These are phyloP conservation scores for Elongisporangium prolatum DNA, from an alignment of 352 stramenopile species.

Conservation along the genomic window DNA sequence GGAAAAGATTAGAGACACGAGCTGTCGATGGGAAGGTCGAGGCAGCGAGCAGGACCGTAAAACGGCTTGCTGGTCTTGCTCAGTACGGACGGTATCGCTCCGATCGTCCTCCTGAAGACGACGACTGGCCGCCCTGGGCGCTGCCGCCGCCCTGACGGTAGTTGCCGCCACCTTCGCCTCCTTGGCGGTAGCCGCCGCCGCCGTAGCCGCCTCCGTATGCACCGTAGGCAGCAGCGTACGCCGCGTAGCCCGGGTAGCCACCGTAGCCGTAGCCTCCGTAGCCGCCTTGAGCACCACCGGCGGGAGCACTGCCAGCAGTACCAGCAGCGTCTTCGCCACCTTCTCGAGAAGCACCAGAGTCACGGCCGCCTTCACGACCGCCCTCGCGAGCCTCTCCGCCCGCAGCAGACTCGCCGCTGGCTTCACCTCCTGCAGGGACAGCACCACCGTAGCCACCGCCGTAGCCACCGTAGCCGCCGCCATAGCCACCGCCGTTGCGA, in stretches of 20 bases:
- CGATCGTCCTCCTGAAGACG: constrained; percentile 53
- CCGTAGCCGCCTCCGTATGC: constrained; percentile 26
- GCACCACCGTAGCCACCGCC: constrained; percentile 24
- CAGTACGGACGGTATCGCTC: constrained; percentile 85
- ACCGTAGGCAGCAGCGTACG: constrained; percentile 24
- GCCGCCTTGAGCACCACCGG: constrained; percentile 20
- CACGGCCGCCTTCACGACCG: constrained; percentile 9
- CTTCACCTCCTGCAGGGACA: constrained; percentile 9
- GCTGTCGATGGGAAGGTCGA: not conserved
- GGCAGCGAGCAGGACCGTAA: too few species aligned
- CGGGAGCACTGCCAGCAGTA: constrained; percentile 21
- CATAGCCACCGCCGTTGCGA: constrained; percentile 17
- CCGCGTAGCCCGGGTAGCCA: constrained; percentile 22
- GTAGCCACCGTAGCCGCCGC: constrained; percentile 19
- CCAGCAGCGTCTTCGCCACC: constrained; percentile 21
- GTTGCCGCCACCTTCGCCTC: constrained; percentile 25
- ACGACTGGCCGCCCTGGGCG: constrained; percentile 13
- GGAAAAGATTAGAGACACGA: not conserved
- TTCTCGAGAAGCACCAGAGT: constrained; percentile 7
- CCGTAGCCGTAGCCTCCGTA: constrained; percentile 43
- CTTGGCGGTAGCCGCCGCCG: constrained; percentile 23
- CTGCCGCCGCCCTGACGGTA: constrained; percentile 60
- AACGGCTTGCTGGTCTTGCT: constrained; percentile 7
- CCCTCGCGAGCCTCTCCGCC: constrained; percentile 16
- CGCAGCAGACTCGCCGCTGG: constrained; percentile 12